These are phyloP conservation scores for Wallacemonas sp. DNA, from an alignment of 208 protist genomes.

Conservation along the genomic window DNA sequence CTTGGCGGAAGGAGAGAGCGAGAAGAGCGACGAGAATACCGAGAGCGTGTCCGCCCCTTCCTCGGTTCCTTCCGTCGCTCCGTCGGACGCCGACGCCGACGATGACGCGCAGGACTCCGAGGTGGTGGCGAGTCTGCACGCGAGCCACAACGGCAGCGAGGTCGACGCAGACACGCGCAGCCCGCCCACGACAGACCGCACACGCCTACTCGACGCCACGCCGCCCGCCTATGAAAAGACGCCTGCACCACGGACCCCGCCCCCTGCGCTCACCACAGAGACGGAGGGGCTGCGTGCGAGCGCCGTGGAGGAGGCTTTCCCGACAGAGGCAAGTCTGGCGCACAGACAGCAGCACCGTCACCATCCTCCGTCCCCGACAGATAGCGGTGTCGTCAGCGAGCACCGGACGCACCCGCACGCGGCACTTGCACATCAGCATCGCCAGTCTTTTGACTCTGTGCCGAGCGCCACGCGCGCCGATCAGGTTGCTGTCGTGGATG, in stretches of 20 bases:
- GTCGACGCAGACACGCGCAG: no score
- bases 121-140: no score
- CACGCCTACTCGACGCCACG: background rate
- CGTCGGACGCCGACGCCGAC: no score
- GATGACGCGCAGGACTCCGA: no score
- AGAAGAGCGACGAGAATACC: no score
- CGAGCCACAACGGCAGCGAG: no score
- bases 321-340: background rate
- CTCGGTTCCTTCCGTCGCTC: no score
- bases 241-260: no score
- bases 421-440: background rate
- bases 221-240: background rate
- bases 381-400: background rate
- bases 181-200: background rate
- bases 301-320: constrained; percentile 5
- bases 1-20: no score
- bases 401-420: background rate
- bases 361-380: background rate
- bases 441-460: background rate
- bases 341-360: background rate
- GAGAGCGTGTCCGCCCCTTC: no score
- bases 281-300: background rate
- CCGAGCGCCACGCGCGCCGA: background rate
- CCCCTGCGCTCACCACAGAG: background rate
- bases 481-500: background rate